phyloP scores from a whole-genome alignment of 2,329 filamentous ascomycete species.

The Verticillium zaregamsianum region DNA sequence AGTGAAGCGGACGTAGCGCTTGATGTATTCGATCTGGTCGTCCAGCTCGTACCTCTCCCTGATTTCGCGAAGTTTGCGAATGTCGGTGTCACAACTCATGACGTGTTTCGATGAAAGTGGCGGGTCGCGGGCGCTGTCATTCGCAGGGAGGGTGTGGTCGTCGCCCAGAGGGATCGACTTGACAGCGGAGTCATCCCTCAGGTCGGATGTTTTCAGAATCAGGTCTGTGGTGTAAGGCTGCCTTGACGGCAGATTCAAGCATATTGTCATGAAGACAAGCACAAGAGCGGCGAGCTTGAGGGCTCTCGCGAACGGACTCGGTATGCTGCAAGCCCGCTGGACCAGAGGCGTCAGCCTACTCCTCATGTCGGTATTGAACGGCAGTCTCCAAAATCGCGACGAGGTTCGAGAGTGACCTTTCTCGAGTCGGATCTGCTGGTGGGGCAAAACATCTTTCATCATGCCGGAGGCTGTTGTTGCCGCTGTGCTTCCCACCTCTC shows the following conservation, averaged over 20 bases:
- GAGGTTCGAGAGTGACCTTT: neutral
- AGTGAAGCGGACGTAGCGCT: slow-evolving; percentile 40
- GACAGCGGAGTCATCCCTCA: neutral
- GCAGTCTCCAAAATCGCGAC: neutral
- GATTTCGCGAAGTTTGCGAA: slow-evolving; percentile 31
- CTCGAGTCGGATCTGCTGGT: neutral
- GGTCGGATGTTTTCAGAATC: slow-evolving; percentile 2
- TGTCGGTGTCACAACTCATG: slow-evolving; percentile 40
- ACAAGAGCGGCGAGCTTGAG: slow-evolving; percentile 16
- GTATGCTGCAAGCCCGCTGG: slow-evolving; percentile 42
- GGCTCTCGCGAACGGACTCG: slow-evolving; percentile 42
- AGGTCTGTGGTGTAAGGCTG: slow-evolving; percentile 3
- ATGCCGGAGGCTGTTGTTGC: neutral
- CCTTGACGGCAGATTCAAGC: neutral
- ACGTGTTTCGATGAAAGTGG: slow-evolving; percentile 13
- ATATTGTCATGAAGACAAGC: neutral
- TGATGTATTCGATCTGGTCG: slow-evolving; percentile 42
- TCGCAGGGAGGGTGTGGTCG: slow-evolving; percentile 20
- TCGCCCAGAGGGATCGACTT: slow-evolving; percentile 8
- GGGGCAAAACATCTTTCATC: neutral
- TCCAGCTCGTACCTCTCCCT: slow-evolving; percentile 35
- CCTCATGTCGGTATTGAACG: neutral
- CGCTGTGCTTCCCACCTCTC: no score
- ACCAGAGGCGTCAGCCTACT: neutral
- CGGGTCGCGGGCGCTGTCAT: slow-evolving; percentile 20